These are phyloP conservation scores for Botrytis porri DNA, from an alignment of 2,329 filamentous ascomycete genomes.

Conservation along the genomic window DNA sequence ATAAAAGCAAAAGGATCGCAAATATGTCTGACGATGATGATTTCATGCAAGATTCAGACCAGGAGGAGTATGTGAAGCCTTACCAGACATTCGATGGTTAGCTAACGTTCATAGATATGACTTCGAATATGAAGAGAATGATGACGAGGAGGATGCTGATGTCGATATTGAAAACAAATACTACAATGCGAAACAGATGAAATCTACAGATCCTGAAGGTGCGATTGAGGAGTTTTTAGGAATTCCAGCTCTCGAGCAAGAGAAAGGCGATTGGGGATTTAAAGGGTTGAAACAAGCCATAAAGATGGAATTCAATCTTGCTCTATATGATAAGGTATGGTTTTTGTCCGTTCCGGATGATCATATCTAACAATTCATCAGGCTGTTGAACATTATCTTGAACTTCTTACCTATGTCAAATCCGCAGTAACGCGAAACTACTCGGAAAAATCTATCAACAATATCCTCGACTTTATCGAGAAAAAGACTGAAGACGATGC, in stretches of 20 bases:
- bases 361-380: slow-evolving; percentile 40
- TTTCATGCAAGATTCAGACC: slow-evolving; percentile 90
- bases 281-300: slow-evolving; percentile 98
- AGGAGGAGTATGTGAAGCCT: slow-evolving; percentile 65
- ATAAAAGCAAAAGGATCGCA: slow-evolving; percentile 11
- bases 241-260: slow-evolving; percentile 76
- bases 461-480: slow-evolving; percentile 97
- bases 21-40: slow-evolving; percentile 64
- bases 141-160: slow-evolving; percentile 82
- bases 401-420: slow-evolving; percentile 96
- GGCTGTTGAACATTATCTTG: slow-evolving; percentile 88
- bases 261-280: slow-evolving; percentile 98
- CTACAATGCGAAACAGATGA: slow-evolving; percentile 98
- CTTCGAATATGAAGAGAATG: slow-evolving; percentile 92
- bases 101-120: slow-evolving; percentile 62
- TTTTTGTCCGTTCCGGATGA: neutral
- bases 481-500: slow-evolving; percentile 74
- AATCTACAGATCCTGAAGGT: slow-evolving; percentile 78
- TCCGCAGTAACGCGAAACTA: slow-evolving; percentile 96
- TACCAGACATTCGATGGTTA: slow-evolving; percentile 11
- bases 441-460: slow-evolving; percentile 98
- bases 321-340: slow-evolving; percentile 74
- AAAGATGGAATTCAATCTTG: slow-evolving; percentile 92
- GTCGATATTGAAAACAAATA: slow-evolving; percentile 99
- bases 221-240: slow-evolving; percentile 91